phyloP scores from a whole-genome alignment of 2,329 filamentous ascomycete species.

The Ascochyta pisi region DNA sequence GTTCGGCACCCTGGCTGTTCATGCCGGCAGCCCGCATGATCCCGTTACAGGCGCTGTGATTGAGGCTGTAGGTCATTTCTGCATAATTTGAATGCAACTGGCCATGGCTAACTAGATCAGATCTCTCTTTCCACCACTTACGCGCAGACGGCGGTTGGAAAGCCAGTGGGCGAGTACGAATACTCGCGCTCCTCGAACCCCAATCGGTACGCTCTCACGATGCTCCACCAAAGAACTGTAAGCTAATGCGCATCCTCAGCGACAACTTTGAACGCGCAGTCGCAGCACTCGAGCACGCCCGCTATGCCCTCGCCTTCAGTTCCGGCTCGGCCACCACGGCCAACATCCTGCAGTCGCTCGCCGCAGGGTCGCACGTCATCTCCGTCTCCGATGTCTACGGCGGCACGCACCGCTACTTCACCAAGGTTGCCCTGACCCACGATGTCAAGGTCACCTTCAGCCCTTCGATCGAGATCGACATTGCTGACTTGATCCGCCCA shows the following conservation, averaged over 20 bases:
- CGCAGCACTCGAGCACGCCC: constrained; percentile 89
- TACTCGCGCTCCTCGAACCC: constrained; percentile 95
- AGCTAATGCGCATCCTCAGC: constrained; percentile 51
- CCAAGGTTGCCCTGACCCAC: constrained; percentile 93
- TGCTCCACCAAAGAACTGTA: background rate
- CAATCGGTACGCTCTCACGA: constrained; percentile 64
- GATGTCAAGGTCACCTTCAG: constrained; percentile 95
- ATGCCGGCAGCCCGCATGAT: constrained; percentile 91
- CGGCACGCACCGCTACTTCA: constrained; percentile 98
- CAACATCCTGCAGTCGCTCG: constrained; percentile 89
- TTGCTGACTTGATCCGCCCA: constrained; percentile 81
- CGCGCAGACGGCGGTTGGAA: constrained; percentile 86
- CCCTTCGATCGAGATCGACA: constrained; percentile 87
- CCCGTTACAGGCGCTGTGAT: constrained; percentile 94
- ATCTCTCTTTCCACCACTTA: constrained; percentile 98
- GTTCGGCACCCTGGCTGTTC: constrained; percentile 94
- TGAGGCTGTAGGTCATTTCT: constrained; percentile 66
- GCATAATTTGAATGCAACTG: background rate
- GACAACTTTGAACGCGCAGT: constrained; percentile 93
- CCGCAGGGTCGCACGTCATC: constrained; percentile 89
- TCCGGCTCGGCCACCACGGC: constrained; percentile 95
- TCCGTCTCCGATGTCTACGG: constrained; percentile 98
- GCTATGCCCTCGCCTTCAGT: constrained; percentile 91
- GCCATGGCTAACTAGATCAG: constrained; percentile 45
- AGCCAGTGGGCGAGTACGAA: constrained; percentile 87